Conservation (phyloP, 495 filamentous ascomycete genomes). For the Glarea lozoyensis region DNA sequence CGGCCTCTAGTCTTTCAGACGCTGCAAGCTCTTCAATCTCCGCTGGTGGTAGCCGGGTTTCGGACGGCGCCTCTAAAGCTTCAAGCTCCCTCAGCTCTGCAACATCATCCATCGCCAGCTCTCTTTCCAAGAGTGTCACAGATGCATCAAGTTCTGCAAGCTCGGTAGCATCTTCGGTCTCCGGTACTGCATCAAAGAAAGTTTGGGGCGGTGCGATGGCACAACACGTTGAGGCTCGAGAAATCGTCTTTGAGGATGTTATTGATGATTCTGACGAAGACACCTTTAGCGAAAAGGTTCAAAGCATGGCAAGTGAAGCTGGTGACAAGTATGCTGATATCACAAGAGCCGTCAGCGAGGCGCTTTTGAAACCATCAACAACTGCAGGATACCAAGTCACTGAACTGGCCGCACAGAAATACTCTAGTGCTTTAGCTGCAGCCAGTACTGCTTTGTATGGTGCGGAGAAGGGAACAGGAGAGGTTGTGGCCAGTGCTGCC, state of each 20-base stretch:
- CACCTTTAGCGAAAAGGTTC: slow-evolving; percentile 37
- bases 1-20: slow-evolving; percentile 19
- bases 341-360: slow-evolving; percentile 45
- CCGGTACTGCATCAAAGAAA: slow-evolving; percentile 26
- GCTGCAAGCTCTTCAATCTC: slow-evolving; percentile 15
- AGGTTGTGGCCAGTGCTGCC: slow-evolving; percentile 42
- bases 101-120: slow-evolving; percentile 23
- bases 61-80: slow-evolving; percentile 11
- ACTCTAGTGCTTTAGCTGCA: slow-evolving; percentile 45
- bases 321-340: slow-evolving; percentile 41
- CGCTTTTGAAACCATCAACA: slow-evolving; percentile 32
- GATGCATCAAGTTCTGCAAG: slow-evolving; percentile 11
- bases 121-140: slow-evolving; percentile 17
- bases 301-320: slow-evolving; percentile 40
- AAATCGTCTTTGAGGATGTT: slow-evolving; percentile 45
- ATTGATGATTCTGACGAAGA: slow-evolving; percentile 35
- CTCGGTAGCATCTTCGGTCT: slow-evolving; percentile 13
- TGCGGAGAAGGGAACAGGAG: slow-evolving; percentile 37
- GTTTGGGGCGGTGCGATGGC: slow-evolving; percentile 47
- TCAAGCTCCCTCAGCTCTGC: slow-evolving; percentile 19
- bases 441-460: slow-evolving; percentile 52
- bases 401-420: slow-evolving; percentile 35
- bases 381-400: slow-evolving; percentile 36
- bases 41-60: slow-evolving; percentile 7
- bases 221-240: slow-evolving; percentile 35